Evolutionary conservation across 495 filamentous ascomycete species (phyloP), one percentile per base, ranked within the genome.

Genomic region (Hypoxylon perforatum): DNA sequence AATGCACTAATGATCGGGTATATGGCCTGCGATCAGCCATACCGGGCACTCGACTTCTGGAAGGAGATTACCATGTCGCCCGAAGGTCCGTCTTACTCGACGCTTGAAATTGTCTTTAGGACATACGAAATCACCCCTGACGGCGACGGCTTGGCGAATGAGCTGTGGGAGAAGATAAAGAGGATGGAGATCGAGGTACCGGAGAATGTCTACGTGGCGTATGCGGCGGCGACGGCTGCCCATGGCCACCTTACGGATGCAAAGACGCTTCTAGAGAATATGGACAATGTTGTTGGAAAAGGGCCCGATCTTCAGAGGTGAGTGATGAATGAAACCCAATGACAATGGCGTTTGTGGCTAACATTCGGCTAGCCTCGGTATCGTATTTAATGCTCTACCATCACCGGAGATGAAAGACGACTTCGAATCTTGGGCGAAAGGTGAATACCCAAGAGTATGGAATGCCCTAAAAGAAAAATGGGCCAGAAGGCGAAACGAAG

Each of bases 1-100:
- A 97, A 97, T 67, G 85, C 88, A 0, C 79, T 99, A 22, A 97
- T 99, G 90, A 80, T 94, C 22, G 95, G 90, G 0, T 94, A 96
- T 70, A 84, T 84, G 1, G 83, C 84, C 1, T 91, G 88, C 72
- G 90, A 84, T 1, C 80, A 87, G 49, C 80, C 88, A 0, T 75
- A 82, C 53, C 83, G 85, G 36, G 90, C 90, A 12, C 80, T 95
- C 66, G 83, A 86, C 33, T 91, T 93, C 64, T 99, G 94, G 91
- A 81, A 86, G 17, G 85, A 96, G 22, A 92, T 98, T 46, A 85
- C 88, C 6, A 82, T 84, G 54, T 91, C 88, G 0, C 80, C 84
- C 12, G 93, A 97, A 74, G 95, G 95, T 0, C 95, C 95, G 1
- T 89, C 87, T 8, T 91, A 92, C 61, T 84, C 83, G 22, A 92